These are phyloP conservation scores for Rhodotorula sp. DNA, from an alignment of 1,284 basidiomycete genomes.

Conservation along the genomic window DNA sequence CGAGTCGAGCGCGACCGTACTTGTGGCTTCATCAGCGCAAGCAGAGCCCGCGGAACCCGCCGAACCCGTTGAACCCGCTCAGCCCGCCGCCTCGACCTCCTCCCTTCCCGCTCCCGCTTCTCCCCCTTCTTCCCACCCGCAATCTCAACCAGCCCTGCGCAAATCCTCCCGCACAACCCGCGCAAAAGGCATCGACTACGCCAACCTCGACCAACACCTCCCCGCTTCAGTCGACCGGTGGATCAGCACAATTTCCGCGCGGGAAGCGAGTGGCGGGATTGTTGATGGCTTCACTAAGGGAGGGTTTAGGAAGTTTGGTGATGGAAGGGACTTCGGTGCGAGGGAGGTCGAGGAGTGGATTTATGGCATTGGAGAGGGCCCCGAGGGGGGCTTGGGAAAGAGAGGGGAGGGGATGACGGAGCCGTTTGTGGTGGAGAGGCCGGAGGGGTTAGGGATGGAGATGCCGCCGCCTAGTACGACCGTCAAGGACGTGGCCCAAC, in stretches of 20 bases:
- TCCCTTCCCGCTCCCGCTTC: background rate
- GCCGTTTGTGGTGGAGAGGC: slow-evolving; percentile 69
- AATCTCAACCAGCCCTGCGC: slow-evolving; percentile 13
- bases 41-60: background rate
- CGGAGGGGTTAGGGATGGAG: slow-evolving; percentile 76
- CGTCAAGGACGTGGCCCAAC: slow-evolving; percentile 72
- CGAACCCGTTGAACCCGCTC: too few relatives aligned
- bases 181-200: slow-evolving; percentile 65
- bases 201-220: slow-evolving; percentile 58
- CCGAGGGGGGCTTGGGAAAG: background rate
- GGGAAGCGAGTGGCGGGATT: slow-evolving; percentile 45
- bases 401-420: slow-evolving; percentile 61
- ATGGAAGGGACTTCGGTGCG: slow-evolving; percentile 57
- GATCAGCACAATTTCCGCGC: slow-evolving; percentile 64
- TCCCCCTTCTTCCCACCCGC: background rate
- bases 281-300: slow-evolving; percentile 52
- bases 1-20: background rate
- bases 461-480: slow-evolving; percentile 70
- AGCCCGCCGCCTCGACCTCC: background rate
- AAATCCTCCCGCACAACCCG: slow-evolving; percentile 24
- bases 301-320: slow-evolving; percentile 63
- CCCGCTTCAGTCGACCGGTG: slow-evolving; percentile 63
- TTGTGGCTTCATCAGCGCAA: background rate
- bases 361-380: slow-evolving; percentile 50
- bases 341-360: slow-evolving; percentile 61